Percentiles rank a stretch among this genome's conserved stretches.
Evolutionary conservation across 257 asterid genomes (phyloP).

Genomic region (Capsicum baccatum): DNA sequence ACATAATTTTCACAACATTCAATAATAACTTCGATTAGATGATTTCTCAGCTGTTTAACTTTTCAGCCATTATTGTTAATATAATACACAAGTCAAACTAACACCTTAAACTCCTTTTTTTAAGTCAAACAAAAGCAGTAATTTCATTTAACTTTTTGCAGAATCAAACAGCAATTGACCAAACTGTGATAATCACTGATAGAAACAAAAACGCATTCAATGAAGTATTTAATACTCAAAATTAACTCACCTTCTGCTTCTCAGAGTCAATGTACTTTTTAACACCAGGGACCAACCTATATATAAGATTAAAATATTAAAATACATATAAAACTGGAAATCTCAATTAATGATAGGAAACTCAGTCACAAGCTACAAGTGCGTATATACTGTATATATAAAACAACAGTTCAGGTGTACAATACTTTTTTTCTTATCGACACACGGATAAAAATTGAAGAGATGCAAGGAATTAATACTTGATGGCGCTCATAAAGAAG

Average conservation of each 20-base stretch:
- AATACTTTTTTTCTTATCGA: too few species aligned
- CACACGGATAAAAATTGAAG: not conserved
- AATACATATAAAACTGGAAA: not conserved
- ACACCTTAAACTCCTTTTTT: not conserved
- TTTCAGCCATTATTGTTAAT: not conserved
- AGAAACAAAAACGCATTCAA: constrained; percentile 26
- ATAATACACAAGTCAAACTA: not conserved
- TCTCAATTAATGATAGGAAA: not conserved
- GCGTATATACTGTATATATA: too few species aligned
- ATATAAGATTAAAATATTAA: constrained; percentile 12
- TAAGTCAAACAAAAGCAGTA: not conserved
- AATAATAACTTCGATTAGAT: constrained; percentile 13
- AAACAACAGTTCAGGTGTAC: too few species aligned
- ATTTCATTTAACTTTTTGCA: not conserved
- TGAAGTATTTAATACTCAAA: constrained; percentile 23
- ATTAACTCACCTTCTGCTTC: constrained; percentile 71
- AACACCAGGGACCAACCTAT: constrained; percentile 89
- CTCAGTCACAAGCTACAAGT: not conserved
- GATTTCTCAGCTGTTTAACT: constrained; percentile 12
- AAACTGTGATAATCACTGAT: constrained; percentile 5
- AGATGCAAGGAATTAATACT: constrained; percentile 45
- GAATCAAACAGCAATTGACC: not conserved
- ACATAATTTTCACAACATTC: not conserved
- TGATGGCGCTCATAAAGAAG: constrained; percentile 56
- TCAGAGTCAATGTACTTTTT: constrained; percentile 73